These are phyloP conservation scores for Pseudotsuga menziesii DNA, from an alignment of 75 land plant species.

Conservation along the genomic window DNA sequence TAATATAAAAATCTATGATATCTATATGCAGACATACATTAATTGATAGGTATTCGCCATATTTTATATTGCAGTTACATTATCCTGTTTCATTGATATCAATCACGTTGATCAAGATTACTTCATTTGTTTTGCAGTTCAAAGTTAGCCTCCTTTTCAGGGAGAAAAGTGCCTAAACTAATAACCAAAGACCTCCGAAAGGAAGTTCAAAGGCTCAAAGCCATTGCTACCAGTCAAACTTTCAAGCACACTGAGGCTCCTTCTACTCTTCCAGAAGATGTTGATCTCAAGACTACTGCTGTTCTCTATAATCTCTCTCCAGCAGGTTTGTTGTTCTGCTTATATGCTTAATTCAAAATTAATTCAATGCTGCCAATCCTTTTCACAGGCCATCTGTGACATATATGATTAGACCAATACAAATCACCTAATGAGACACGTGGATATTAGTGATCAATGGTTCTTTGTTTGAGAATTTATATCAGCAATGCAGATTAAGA, in stretches of 20 bases:
- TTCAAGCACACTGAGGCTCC: conserved; percentile 11
- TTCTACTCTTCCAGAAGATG: conserved; percentile 3
- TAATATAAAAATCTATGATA: no score
- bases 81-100: conserved; percentile 43
- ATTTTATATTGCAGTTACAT: conserved; percentile 39
- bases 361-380: neutral
- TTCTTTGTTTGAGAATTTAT: neutral
- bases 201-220: conserved; percentile 16
- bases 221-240: conserved; percentile 7
- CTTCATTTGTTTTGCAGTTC: conserved; percentile 37
- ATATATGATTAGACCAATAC: neutral
- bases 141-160: conserved; percentile 70
- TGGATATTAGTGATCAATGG: neutral
- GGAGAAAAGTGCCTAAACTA: conserved; percentile 79
- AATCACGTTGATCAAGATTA: no score
- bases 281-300: conserved; percentile 34
- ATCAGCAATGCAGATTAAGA: neutral
- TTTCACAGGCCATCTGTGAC: neutral
- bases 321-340: conserved; percentile 18
- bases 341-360: neutral
- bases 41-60: neutral
- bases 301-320: conserved; percentile 50
- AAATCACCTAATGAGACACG: neutral
- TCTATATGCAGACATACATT: neutral
- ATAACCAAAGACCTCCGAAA: conserved; percentile 73